Conservation (phyloP, 306 rosid genomes). For the Trichosanthes truncata region DNA sequence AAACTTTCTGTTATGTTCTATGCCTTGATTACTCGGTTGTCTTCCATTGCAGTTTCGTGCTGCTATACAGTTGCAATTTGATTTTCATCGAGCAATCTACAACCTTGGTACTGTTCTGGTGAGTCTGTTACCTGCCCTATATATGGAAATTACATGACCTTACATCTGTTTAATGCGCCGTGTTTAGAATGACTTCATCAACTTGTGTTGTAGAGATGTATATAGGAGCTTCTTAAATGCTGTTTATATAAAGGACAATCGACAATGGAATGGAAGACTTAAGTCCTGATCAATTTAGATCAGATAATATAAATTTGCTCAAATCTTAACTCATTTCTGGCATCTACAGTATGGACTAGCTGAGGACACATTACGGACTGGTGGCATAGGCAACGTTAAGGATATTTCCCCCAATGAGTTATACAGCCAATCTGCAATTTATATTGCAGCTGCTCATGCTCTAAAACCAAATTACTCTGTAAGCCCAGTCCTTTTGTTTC, state of each 20-base stretch:
- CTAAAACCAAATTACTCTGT: slow-evolving; percentile 90
- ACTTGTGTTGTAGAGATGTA: not conserved
- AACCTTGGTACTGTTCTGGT: slow-evolving; percentile 99
- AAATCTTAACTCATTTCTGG: slow-evolving; percentile 8
- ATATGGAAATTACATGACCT: slow-evolving; percentile 4
- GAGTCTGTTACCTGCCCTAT: slow-evolving; percentile 25
- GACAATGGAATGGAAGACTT: not conserved
- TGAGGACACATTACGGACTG: slow-evolving; percentile 94
- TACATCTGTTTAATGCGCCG: not conserved
- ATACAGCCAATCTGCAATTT: slow-evolving; percentile 98
- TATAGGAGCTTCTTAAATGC: not conserved
- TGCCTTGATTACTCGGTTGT: slow-evolving; percentile 14
- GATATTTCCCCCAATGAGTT: slow-evolving; percentile 85
- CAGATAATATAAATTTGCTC: not conserved
- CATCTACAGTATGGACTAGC: slow-evolving; percentile 86
- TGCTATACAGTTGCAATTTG: slow-evolving; percentile 95
- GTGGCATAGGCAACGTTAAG: slow-evolving; percentile 50
- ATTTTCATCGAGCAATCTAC: slow-evolving; percentile 98
- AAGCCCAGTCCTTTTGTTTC: slow-evolving; percentile 18
- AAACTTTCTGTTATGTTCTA: not conserved
- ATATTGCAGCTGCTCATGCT: slow-evolving; percentile 99
- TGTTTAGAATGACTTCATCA: not conserved
- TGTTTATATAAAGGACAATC: not conserved
- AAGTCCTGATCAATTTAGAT: not conserved
- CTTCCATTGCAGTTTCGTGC: slow-evolving; percentile 82